A percentile compares a stretch with the other conserved stretches of the same genome.
phyloP scores from a whole-genome alignment of 202 grass and related monocot genomes.

The Carex arenaria region DNA sequence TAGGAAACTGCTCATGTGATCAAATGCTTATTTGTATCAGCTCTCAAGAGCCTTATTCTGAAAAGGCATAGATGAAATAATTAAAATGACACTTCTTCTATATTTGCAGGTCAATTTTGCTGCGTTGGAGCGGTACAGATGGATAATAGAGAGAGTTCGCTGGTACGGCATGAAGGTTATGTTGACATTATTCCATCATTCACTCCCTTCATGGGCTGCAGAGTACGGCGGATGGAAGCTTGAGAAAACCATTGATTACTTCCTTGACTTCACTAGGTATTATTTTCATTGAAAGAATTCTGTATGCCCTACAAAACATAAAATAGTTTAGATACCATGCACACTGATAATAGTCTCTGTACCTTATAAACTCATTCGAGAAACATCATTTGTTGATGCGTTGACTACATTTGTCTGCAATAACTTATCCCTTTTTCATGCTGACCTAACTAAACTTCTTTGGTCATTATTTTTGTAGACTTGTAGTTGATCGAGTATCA shows the following conservation, averaged over 20 bases:
- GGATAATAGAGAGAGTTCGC: slow-evolving; percentile 69
- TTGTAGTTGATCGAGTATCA: slow-evolving; percentile 74
- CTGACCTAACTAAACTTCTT: neutral
- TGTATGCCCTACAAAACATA: neutral
- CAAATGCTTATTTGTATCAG: neutral
- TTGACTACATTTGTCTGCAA: neutral
- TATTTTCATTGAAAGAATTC: slow-evolving; percentile 1
- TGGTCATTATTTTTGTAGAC: slow-evolving; percentile 32
- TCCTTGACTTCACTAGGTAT: slow-evolving; percentile 85
- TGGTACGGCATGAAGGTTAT: slow-evolving; percentile 93
- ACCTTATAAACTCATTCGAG: neutral
- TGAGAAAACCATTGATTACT: slow-evolving; percentile 83
- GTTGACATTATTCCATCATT: slow-evolving; percentile 90
- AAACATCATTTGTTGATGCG: neutral
- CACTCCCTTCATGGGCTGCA: slow-evolving; percentile 94
- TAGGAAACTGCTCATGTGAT: neutral
- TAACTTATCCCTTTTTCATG: neutral
- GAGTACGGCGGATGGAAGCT: slow-evolving; percentile 80
- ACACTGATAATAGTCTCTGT: neutral
- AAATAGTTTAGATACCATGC: neutral
- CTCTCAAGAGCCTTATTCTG: neutral
- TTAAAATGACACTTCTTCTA: slow-evolving; percentile 6
- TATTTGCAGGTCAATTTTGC: slow-evolving; percentile 81
- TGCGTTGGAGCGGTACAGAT: slow-evolving; percentile 85
- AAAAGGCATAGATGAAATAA: neutral